Conservation (phyloP, 345 rosid species). For the Bretschneidera sinensis region DNA sequence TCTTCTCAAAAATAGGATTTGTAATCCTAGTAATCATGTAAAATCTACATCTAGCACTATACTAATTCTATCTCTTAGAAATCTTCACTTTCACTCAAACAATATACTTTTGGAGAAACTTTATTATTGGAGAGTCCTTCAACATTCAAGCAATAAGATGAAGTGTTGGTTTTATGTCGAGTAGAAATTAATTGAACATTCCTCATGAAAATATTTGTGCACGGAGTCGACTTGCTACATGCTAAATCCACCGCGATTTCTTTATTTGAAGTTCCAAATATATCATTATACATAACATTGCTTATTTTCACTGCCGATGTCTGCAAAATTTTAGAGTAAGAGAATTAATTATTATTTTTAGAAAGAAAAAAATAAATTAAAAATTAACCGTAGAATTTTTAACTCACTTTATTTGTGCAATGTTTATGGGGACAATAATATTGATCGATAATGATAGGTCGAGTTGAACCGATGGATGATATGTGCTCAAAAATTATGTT, state of each 20-base stretch:
- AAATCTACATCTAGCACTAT: too few species aligned
- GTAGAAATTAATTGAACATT: slow-evolving; percentile 19
- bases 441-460: slow-evolving; percentile 56
- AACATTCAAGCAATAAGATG: slow-evolving; percentile 33
- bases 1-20: too few species aligned
- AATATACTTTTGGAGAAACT: slow-evolving; percentile 28
- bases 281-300: slow-evolving; percentile 21
- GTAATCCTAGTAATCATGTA: too few species aligned
- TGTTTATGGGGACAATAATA: slow-evolving; percentile 39
- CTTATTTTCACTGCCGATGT: slow-evolving; percentile 34
- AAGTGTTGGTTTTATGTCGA: slow-evolving; percentile 3
- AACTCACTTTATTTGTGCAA: slow-evolving; percentile 36
- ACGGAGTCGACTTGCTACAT: slow-evolving; percentile 37
- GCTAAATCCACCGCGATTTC: slow-evolving; percentile 21
- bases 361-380: not conserved
- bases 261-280: slow-evolving; percentile 29
- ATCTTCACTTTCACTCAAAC: slow-evolving; percentile 25
- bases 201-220: slow-evolving; percentile 29
- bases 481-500: slow-evolving; percentile 34
- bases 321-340: slow-evolving; percentile 16
- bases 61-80: too few species aligned
- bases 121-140: slow-evolving; percentile 23
- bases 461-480: slow-evolving; percentile 1
- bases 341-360: not conserved
- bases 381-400: not conserved